These are phyloP conservation scores for barrel medic (Medicago truncatula) DNA, from an alignment of 306 rosid genomes.

Conservation along the genomic window MtrunA17r5.0-ANR NC_053044.1:13108001-13108500, in stretches of 20 bases:
- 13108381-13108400: not conserved
- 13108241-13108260: constrained; percentile 9
- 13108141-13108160: not conserved
- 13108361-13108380: constrained; percentile 37
- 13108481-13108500: too few species aligned
- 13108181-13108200: constrained; percentile 44
- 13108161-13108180: constrained; percentile 1
- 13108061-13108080: constrained; percentile 29
- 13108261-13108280: constrained; percentile 16
- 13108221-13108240: not conserved
- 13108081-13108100: constrained; percentile 12
- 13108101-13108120: not conserved
- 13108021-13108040: not conserved
- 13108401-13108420: constrained; percentile 36
- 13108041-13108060: not conserved
- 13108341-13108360: not conserved
- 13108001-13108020: not conserved
- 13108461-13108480: too few species aligned
- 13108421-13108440: too few species aligned
- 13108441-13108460: too few species aligned
- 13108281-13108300: not conserved
- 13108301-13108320: not conserved
- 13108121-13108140: not conserved
- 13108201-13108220: constrained; percentile 30
- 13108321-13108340: not conserved